A percentile compares a stretch with the other conserved stretches of the same genome.
These are phyloP conservation scores for Kodamaea anthophila DNA, from an alignment of 1,139 yeast genomes.

Conservation along the genomic window DNA sequence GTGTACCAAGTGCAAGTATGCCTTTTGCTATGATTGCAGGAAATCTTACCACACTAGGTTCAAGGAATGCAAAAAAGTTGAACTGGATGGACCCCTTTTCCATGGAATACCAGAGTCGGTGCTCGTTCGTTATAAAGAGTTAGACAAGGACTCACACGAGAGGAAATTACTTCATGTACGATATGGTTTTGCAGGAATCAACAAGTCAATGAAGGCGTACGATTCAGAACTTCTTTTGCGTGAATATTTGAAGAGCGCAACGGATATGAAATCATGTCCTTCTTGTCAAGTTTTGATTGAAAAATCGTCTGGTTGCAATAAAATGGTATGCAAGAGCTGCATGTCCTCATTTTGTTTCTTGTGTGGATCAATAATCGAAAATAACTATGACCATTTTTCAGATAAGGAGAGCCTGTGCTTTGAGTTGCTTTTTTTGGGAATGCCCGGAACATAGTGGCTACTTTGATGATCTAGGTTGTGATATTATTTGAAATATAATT, in stretches of 20 bases:
- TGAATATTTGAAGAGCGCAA: conserved; percentile 35
- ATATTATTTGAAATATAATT: too few species aligned
- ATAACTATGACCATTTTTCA: conserved; percentile 47
- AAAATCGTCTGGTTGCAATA: conserved; percentile 62
- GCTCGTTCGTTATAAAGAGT: conserved; percentile 33
- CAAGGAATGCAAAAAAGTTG: conserved; percentile 35
- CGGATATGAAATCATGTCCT: conserved; percentile 48
- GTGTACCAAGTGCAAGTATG: conserved; percentile 49
- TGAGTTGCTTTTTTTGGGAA: conserved; percentile 51
- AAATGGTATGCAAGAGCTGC: conserved; percentile 56
- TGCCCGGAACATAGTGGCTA: too few species aligned
- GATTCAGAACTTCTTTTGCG: conserved; percentile 45
- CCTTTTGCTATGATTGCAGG: conserved; percentile 55
- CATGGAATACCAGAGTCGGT: conserved; percentile 38
- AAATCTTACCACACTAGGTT: conserved; percentile 64
- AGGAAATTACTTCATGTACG: conserved; percentile 35
- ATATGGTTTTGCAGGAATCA: conserved; percentile 45
- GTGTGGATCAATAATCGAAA: conserved; percentile 42
- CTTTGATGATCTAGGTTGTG: too few species aligned
- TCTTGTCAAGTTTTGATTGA: conserved; percentile 51
- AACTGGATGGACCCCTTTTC: conserved; percentile 18
- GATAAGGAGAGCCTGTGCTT: conserved; percentile 40
- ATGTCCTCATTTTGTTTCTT: conserved; percentile 48
- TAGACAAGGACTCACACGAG: conserved; percentile 21
- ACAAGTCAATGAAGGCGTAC: conserved; percentile 39